Percentiles rank a stretch among this genome's conserved stretches.
Conservation (phyloP, 441 rosid genomes). For the Pelargonium myrrhifolium region DNA sequence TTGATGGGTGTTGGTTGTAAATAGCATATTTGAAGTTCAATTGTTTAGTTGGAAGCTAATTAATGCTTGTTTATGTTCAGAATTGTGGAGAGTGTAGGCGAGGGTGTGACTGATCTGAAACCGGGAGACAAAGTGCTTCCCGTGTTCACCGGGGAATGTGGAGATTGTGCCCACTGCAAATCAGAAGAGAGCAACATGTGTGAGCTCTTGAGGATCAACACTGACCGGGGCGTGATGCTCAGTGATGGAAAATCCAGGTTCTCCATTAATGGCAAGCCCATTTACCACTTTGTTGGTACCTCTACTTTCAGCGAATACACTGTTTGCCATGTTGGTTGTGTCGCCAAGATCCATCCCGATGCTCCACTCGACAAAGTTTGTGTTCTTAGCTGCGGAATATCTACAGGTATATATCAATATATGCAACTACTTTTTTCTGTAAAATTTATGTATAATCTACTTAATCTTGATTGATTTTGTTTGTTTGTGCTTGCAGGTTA, state of each 20-base stretch:
- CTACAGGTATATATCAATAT: neutral
- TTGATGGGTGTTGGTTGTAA: too few relatives aligned
- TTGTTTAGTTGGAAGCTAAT: neutral
- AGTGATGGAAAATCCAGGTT: conserved; percentile 68
- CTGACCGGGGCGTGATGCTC: conserved; percentile 70
- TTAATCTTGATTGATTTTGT: too few relatives aligned
- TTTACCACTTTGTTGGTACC: conserved; percentile 73
- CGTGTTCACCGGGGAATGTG: conserved; percentile 81
- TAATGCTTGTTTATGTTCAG: conserved; percentile 22
- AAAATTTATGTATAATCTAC: too few relatives aligned
- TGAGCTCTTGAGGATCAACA: conserved; percentile 78
- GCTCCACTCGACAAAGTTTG: conserved; percentile 92
- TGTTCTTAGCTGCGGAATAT: conserved; percentile 71
- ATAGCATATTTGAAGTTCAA: neutral
- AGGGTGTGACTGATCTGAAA: conserved; percentile 69
- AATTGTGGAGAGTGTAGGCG: conserved; percentile 84
- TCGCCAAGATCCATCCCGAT: conserved; percentile 71
- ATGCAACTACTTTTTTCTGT: too few relatives aligned
- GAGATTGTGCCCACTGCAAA: conserved; percentile 63
- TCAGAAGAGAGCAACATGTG: conserved; percentile 91
- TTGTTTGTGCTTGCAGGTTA: conserved; percentile 37
- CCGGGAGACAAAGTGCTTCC: conserved; percentile 85
- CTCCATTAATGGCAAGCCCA: conserved; percentile 69
- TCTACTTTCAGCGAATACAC: conserved; percentile 90
- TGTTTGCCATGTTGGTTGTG: conserved; percentile 63